These are phyloP conservation scores for Diaporthe velutina DNA, from an alignment of 2,329 filamentous ascomycete species.

Conservation along the genomic window DNA sequence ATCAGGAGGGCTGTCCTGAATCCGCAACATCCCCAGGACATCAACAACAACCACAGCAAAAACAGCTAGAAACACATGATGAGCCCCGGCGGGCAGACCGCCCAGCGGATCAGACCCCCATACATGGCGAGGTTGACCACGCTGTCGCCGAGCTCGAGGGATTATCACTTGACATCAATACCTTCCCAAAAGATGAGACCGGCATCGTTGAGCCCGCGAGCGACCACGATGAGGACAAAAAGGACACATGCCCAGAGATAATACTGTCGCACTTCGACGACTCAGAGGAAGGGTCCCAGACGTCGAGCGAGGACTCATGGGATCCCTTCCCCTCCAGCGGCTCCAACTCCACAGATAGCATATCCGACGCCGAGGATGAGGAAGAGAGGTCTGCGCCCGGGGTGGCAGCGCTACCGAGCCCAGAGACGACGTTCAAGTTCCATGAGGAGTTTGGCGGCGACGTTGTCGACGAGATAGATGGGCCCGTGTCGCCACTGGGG, in stretches of 20 bases:
- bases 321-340: slow-evolving; percentile 15
- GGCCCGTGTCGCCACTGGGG: neutral
- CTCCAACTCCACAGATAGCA: neutral
- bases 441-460: slow-evolving; percentile 25
- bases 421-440: slow-evolving; percentile 3
- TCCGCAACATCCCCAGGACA: neutral
- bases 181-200: neutral
- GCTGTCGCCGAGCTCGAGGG: neutral
- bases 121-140: neutral
- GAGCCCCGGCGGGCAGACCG: neutral
- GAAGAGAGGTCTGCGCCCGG: neutral
- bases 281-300: neutral
- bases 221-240: neutral
- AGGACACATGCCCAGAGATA: too few species aligned
- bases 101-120: neutral
- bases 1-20: neutral
- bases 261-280: slow-evolving; percentile 12
- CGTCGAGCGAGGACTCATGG: slow-evolving; percentile 15
- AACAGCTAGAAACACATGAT: neutral
- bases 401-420: neutral
- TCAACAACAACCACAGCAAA: neutral
- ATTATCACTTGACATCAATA: slow-evolving; percentile 3
- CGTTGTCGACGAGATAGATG: neutral
- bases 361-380: neutral
- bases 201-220: neutral